These are phyloP conservation scores for Bipolaris oryzae DNA, from an alignment of 2,329 filamentous ascomycete genomes.

Conservation along the genomic window DNA sequence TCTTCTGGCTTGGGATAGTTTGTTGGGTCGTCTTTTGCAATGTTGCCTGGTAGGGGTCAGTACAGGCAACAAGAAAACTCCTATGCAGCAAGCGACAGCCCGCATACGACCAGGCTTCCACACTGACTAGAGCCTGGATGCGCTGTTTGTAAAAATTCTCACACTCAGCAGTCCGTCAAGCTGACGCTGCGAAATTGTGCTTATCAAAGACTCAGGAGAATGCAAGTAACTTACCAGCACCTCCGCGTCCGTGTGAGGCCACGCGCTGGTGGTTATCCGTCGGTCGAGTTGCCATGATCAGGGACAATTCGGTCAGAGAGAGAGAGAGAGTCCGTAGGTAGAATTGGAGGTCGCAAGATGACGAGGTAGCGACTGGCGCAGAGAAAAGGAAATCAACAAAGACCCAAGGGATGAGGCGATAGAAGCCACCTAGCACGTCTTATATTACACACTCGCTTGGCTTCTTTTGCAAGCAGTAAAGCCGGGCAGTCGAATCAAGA, in stretches of 20 bases:
- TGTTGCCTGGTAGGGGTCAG: slow-evolving; percentile 51
- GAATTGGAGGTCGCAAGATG: background rate
- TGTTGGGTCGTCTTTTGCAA: slow-evolving; percentile 49
- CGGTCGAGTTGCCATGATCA: slow-evolving; percentile 32
- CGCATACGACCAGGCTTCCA: too few relatives aligned
- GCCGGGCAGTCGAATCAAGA: slow-evolving; percentile 20
- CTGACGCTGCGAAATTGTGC: background rate
- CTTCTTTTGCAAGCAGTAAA: slow-evolving; percentile 20
- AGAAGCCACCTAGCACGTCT: slow-evolving; percentile 14
- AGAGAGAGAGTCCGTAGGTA: too few relatives aligned
- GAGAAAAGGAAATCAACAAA: slow-evolving; percentile 18
- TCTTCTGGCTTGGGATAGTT: slow-evolving; percentile 57
- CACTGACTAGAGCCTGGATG: background rate
- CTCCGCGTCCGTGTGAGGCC: slow-evolving; percentile 74
- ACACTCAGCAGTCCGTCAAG: background rate
- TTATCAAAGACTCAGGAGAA: background rate
- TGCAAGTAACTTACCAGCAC: slow-evolving; percentile 61
- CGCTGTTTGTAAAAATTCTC: background rate
- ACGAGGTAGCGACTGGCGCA: slow-evolving; percentile 14
- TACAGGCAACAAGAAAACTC: background rate
- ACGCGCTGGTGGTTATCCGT: slow-evolving; percentile 36
- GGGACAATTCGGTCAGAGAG: background rate
- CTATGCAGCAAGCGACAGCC: too few relatives aligned
- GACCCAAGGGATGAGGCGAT: slow-evolving; percentile 22
- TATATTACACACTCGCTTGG: slow-evolving; percentile 22